A percentile compares a stretch with the other conserved stretches of the same genome.
These are phyloP conservation scores for Cicer arietinum DNA, from an alignment of 306 rosid species.

Conservation along the genomic window DNA sequence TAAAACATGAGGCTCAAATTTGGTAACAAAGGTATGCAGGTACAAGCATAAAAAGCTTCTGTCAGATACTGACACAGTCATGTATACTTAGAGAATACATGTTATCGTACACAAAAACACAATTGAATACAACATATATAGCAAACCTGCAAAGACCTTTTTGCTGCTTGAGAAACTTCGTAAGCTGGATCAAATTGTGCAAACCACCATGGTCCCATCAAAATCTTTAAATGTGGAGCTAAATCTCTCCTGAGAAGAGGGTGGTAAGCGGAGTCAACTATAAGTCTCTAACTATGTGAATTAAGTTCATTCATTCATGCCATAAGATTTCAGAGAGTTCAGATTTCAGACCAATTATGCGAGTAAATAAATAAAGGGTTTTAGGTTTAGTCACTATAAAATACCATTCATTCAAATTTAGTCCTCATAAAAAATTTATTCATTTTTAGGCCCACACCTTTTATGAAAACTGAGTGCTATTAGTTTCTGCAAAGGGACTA, in stretches of 20 bases:
- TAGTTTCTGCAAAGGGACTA: no score
- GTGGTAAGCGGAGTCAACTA: conserved; percentile 36
- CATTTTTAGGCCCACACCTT: no score
- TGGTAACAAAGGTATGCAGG: conserved; percentile 24
- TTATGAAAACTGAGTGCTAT: no score
- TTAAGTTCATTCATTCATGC: conserved; percentile 36
- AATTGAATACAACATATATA: conserved; percentile 32
- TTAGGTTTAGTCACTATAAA: no score
- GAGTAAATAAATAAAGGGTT: background rate
- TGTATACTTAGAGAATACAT: conserved; percentile 16
- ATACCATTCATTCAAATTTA: no score
- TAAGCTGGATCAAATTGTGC: conserved; percentile 92
- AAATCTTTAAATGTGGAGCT: conserved; percentile 86
- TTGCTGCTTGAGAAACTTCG: conserved; percentile 94
- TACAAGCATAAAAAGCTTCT: conserved; percentile 31
- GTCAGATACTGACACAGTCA: background rate
- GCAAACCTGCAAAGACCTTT: conserved; percentile 90
- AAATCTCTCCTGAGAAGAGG: conserved; percentile 80
- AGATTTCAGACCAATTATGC: conserved; percentile 13
- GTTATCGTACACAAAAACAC: conserved; percentile 14
- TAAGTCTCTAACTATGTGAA: conserved; percentile 28
- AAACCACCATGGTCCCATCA: conserved; percentile 99
- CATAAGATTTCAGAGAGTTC: conserved; percentile 18
- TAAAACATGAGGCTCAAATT: conserved; percentile 30
- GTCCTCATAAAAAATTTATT: no score